phyloP scores from a whole-genome alignment of 306 rosid species.

The Gillenia trifoliata region DNA sequence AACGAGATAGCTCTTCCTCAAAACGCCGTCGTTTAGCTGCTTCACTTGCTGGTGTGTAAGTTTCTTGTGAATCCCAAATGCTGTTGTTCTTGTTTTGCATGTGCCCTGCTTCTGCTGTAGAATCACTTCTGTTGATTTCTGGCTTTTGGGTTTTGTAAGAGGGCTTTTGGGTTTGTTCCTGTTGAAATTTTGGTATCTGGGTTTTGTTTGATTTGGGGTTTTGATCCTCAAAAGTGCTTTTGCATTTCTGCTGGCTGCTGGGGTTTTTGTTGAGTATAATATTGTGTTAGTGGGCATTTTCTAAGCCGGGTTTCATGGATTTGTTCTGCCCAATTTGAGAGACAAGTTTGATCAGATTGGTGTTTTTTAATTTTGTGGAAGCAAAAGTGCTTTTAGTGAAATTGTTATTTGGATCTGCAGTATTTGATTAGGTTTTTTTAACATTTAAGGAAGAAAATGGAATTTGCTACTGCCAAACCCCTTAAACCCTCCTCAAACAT shows the following conservation, averaged over 20 bases:
- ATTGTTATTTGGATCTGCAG: constrained; percentile 19
- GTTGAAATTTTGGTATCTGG: neutral
- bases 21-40: constrained; percentile 9
- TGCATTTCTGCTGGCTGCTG: neutral
- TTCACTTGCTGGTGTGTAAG: constrained; percentile 1
- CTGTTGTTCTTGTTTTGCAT: neutral
- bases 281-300: constrained; percentile 23
- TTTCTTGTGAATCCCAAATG: neutral
- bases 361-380: constrained; percentile 7
- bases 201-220: neutral
- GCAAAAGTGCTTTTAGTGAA: neutral
- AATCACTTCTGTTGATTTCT: constrained; percentile 3
- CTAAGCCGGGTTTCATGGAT: constrained; percentile 22
- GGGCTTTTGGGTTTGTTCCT: neutral
- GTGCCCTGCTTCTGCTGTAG: neutral
- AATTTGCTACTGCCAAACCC: constrained; percentile 38
- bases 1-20: neutral
- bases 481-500: constrained; percentile 56
- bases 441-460: constrained; percentile 36
- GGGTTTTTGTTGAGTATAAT: neutral
- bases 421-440: constrained; percentile 19
- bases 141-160: constrained; percentile 3
- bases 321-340: constrained; percentile 15
- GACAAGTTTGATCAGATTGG: constrained; percentile 2
- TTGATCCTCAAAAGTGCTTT: neutral